phyloP scores from a whole-genome alignment of 192 early-diverging fungal genomes.

The Gaertneriomyces sp. region DNA sequence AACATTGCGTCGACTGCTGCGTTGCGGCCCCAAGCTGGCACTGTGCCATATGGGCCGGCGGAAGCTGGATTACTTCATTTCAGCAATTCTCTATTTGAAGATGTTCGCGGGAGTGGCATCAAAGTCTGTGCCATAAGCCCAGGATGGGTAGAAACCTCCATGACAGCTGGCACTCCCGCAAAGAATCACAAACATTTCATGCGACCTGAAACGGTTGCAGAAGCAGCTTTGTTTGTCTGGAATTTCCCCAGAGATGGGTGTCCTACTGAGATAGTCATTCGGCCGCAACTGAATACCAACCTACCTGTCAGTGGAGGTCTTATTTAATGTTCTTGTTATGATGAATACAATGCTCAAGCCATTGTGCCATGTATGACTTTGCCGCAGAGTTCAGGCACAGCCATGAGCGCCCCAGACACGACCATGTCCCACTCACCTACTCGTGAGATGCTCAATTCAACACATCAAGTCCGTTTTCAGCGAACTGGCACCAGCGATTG shows the following conservation, averaged over 20 bases:
- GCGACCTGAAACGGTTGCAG: conserved; percentile 2
- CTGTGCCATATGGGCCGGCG: neutral
- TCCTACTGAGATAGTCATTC: conserved; percentile 3
- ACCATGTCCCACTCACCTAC: too few species aligned
- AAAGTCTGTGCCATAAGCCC: conserved; percentile 17
- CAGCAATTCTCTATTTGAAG: conserved; percentile 9
- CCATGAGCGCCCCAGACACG: too few species aligned
- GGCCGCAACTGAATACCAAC: neutral
- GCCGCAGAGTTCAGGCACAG: too few species aligned
- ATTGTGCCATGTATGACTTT: too few species aligned
- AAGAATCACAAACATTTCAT: conserved; percentile 5
- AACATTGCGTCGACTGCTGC: too few species aligned
- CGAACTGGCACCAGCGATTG: too few species aligned
- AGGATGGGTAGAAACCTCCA: conserved; percentile 8
- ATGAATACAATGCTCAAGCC: too few species aligned
- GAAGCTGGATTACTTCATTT: conserved; percentile 10
- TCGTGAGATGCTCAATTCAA: too few species aligned
- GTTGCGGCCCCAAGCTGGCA: too few species aligned
- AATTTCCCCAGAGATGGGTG: conserved; percentile 4
- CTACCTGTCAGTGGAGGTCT: neutral
- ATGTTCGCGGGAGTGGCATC: conserved; percentile 4
- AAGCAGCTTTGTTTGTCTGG: conserved; percentile 11
- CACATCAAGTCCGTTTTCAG: too few species aligned
- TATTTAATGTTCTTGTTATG: neutral
- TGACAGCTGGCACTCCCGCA: neutral